Evolutionary conservation across 441 rosid genomes (phyloP), one percentile per base, ranked within the genome.

Genomic region (Populus hybrid): DNA sequence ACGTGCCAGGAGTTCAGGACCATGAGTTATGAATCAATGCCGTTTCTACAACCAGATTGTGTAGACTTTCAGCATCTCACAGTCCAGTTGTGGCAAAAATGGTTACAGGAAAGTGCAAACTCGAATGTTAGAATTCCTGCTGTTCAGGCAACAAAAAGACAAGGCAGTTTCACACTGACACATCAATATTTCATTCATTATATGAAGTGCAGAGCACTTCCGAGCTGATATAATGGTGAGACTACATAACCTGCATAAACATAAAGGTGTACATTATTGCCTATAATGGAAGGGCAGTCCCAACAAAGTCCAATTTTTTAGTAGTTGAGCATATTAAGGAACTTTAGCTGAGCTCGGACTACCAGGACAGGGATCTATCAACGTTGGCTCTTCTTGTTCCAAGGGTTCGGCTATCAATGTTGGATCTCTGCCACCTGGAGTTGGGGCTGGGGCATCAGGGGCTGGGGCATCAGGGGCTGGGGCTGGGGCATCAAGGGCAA

Each of bases 281-380:
- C 61, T 16, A 53, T 18, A 53, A 16, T 16, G 61, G n/a, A 53
- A 53, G 61, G 61, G 2, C 61, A 53, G 61, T 16, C 21, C 61
- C 61, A 53, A 6, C 61, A 53, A 16, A 16, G 61, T 53, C n/a
- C 8, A 8, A 16, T 16, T 53, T 5, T 53, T 16, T 53, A 53
- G 61, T 53, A 50, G 16, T 53, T 53, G 61, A 53, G 21, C 61
- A 53, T 6, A 18, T 53, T 6, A 53, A 53, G 61, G 8, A 53
- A 53, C 61, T 40, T 67, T 42, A 53, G 72, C 66, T 67, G 18
- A 34, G 66, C 28, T 68, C 67, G 2, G 42, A 69, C 12, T 59
- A 42, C 57, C 70, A 67, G 40, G 14, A 35, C 12, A 5, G 38
- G 11, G 12, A 78, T 79, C 75, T 67, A 69, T 53, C 61, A 53